Percentiles rank a stretch among this genome's conserved stretches.
These are phyloP conservation scores for Microbotryum intermedium DNA, from an alignment of 1,284 basidiomycete species.

Conservation along the genomic window DNA sequence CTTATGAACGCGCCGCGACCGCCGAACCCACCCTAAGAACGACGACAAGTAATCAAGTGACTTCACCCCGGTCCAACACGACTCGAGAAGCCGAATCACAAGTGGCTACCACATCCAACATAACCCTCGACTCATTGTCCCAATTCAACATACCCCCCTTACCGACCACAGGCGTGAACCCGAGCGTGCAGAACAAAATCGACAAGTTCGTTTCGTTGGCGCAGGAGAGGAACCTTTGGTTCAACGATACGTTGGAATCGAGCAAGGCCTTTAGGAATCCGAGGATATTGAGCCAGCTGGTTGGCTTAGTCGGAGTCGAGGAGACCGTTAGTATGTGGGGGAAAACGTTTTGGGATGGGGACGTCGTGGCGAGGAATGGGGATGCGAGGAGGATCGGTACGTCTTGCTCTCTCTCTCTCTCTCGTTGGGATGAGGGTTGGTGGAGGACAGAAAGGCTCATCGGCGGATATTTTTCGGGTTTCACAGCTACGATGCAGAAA, in stretches of 20 bases:
- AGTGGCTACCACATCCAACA: no score
- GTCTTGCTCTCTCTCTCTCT: constrained; percentile 51
- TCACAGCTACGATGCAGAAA: constrained; percentile 49
- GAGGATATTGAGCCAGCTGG: constrained; percentile 82
- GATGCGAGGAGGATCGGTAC: constrained; percentile 50
- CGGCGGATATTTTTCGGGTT: constrained; percentile 22
- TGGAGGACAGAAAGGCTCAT: constrained; percentile 26
- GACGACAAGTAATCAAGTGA: not conserved
- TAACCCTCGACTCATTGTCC: not conserved
- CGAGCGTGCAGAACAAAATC: constrained; percentile 56
- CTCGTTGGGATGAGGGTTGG: not conserved
- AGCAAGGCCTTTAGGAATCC: constrained; percentile 90
- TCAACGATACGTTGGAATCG: constrained; percentile 84
- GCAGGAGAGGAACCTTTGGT: constrained; percentile 65
- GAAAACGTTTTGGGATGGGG: constrained; percentile 52
- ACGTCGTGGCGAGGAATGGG: constrained; percentile 4
- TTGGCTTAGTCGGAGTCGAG: constrained; percentile 70
- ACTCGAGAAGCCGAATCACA: not conserved
- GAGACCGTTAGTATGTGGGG: constrained; percentile 76
- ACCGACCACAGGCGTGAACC: not conserved
- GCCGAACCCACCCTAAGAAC: not conserved
- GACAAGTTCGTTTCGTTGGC: constrained; percentile 59
- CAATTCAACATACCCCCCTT: not conserved
- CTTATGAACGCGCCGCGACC: not conserved
- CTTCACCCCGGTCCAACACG: not conserved